These are phyloP conservation scores for Mycena epipterygia DNA, from an alignment of 768 basidiomycete species.

Conservation along the genomic window DNA sequence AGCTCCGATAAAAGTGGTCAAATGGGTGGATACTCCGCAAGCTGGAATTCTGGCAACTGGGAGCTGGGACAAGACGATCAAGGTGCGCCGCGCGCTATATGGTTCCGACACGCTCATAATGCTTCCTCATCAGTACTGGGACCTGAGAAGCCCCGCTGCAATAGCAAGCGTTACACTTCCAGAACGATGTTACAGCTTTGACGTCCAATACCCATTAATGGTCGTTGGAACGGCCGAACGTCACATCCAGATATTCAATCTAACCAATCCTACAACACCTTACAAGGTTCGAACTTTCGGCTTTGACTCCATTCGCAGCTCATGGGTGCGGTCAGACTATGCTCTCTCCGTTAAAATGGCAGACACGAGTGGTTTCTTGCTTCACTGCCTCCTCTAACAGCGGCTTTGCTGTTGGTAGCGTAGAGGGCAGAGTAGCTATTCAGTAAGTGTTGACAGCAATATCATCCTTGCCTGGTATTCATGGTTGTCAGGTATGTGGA, in stretches of 20 bases:
- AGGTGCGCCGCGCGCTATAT: slow-evolving; percentile 61
- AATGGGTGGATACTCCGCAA: slow-evolving; percentile 83
- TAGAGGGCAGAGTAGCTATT: slow-evolving; percentile 94
- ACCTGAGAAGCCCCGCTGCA: slow-evolving; percentile 81
- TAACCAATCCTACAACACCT: slow-evolving; percentile 82
- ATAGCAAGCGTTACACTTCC: slow-evolving; percentile 87
- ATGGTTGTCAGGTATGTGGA: slow-evolving; percentile 78
- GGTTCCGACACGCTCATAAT: too few relatives aligned
- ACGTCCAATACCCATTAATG: slow-evolving; percentile 84
- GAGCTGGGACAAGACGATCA: slow-evolving; percentile 98
- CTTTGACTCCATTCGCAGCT: background rate
- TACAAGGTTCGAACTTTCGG: slow-evolving; percentile 70
- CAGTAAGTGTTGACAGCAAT: slow-evolving; percentile 68
- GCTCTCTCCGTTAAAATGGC: slow-evolving; percentile 92
- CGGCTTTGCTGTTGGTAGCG: slow-evolving; percentile 88
- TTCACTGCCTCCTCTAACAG: slow-evolving; percentile 76
- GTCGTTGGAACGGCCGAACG: slow-evolving; percentile 95
- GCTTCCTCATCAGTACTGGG: slow-evolving; percentile 82
- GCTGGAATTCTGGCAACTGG: slow-evolving; percentile 90
- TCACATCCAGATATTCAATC: slow-evolving; percentile 91
- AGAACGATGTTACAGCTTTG: slow-evolving; percentile 91
- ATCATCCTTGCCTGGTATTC: background rate
- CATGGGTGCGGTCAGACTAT: slow-evolving; percentile 66
- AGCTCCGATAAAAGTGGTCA: slow-evolving; percentile 86
- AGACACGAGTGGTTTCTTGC: slow-evolving; percentile 89